Percentiles rank a stretch among this genome's conserved stretches.
Conservation (phyloP, 306 rosid species). For the Cicer judaicum region DNA sequence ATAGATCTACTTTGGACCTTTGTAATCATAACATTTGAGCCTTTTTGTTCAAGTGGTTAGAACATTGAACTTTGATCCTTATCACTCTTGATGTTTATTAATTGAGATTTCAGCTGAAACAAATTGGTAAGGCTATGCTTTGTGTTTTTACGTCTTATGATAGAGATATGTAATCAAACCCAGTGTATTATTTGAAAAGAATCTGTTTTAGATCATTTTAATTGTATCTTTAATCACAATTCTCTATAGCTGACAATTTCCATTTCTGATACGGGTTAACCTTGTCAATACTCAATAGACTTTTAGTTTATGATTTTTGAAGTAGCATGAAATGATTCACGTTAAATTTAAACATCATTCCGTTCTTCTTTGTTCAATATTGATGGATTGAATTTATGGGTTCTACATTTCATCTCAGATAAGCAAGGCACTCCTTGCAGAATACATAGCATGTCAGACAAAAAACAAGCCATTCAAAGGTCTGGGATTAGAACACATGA, state of each 20-base stretch:
- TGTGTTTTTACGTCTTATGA: slow-evolving; percentile 1
- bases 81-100: background rate
- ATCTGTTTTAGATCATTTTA: slow-evolving; percentile 12
- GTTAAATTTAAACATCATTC: slow-evolving; percentile 32
- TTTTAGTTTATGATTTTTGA: slow-evolving; percentile 19
- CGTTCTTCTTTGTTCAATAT: background rate
- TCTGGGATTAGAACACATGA: slow-evolving; percentile 92
- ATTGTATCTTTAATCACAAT: slow-evolving; percentile 10
- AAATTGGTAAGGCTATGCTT: slow-evolving; percentile 2
- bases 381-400: slow-evolving; percentile 32
- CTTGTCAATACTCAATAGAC: slow-evolving; percentile 16
- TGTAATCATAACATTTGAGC: background rate
- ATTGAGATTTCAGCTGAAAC: slow-evolving; percentile 15
- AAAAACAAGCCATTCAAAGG: slow-evolving; percentile 73
- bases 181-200: slow-evolving; percentile 22
- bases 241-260: slow-evolving; percentile 10
- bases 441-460: slow-evolving; percentile 63
- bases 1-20: background rate
- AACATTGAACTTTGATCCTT: slow-evolving; percentile 4
- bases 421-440: slow-evolving; percentile 88
- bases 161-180: slow-evolving; percentile 23
- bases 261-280: slow-evolving; percentile 13
- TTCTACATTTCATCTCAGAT: slow-evolving; percentile 59
- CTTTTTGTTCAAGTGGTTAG: slow-evolving; percentile 14
- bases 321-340: slow-evolving; percentile 32